phyloP scores from a whole-genome alignment of 208 protist species.

The Strigomonas galati region DNA sequence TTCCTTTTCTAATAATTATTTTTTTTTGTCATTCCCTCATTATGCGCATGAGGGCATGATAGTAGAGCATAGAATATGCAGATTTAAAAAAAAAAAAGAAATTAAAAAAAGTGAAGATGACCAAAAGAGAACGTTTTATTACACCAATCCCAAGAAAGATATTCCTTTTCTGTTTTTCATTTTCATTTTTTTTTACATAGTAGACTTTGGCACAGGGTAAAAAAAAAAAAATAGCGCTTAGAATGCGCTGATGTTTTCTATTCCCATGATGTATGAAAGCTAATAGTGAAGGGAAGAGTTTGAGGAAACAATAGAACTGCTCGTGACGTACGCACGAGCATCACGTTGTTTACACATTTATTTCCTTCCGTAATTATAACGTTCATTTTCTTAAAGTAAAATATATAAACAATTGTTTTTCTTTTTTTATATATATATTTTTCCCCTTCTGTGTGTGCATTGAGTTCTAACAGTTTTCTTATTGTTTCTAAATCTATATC shows the following conservation, averaged over 20 bases:
- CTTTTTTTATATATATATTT: slow-evolving; percentile 6
- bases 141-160: too few relatives aligned
- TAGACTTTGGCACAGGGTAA: neutral
- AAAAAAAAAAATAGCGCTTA: neutral
- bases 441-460: neutral
- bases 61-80: too few relatives aligned
- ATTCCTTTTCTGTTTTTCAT: neutral
- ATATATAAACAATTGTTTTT: neutral
- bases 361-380: too few relatives aligned
- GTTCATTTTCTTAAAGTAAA: too few relatives aligned
- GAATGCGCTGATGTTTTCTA: neutral
- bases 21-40: neutral
- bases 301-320: neutral
- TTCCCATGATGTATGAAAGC: neutral
- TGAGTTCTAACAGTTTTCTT: neutral
- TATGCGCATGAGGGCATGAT: too few relatives aligned
- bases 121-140: too few relatives aligned
- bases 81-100: too few relatives aligned
- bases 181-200: neutral
- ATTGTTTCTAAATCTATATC: slow-evolving; percentile 5
- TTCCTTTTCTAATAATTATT: neutral
- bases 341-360: neutral
- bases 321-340: neutral
- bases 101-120: too few relatives aligned
- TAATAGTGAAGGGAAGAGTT: neutral